phyloP scores from a whole-genome alignment of 331 rosid genomes.

The Malus hybrid region DNA sequence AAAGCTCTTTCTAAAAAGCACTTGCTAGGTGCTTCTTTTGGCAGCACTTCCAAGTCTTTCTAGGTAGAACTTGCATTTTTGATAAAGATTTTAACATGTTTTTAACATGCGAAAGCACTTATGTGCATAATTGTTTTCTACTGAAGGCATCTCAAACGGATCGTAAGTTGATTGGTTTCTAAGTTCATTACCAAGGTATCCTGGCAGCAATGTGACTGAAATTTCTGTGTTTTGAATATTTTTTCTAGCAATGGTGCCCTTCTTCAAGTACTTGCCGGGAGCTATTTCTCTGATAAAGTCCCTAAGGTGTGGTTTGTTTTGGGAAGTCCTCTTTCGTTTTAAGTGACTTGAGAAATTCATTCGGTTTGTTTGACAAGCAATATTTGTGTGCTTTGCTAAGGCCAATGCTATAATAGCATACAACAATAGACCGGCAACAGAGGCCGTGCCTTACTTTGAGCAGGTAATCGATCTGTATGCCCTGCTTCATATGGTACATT shows the following conservation, averaged over 20 bases:
- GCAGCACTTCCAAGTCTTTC: neutral
- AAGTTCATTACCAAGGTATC: neutral
- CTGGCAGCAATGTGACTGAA: constrained; percentile 2
- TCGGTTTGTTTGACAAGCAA: constrained; percentile 49
- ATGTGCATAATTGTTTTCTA: too few relatives aligned
- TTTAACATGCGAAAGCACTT: too few relatives aligned
- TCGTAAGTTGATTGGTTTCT: neutral
- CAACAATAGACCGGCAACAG: constrained; percentile 93
- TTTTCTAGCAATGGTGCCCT: constrained; percentile 81
- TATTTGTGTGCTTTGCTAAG: constrained; percentile 41
- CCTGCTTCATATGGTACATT: neutral
- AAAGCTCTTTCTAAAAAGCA: too few relatives aligned
- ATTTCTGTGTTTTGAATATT: neutral
- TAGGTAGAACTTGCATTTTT: too few relatives aligned
- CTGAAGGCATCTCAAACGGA: too few relatives aligned
- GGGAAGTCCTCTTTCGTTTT: neutral
- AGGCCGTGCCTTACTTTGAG: constrained; percentile 98
- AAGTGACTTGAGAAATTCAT: neutral
- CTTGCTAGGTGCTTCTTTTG: too few relatives aligned
- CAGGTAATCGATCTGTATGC: constrained; percentile 42
- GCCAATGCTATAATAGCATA: constrained; percentile 84
- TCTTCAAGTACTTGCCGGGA: constrained; percentile 75
- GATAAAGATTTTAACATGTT: too few relatives aligned
- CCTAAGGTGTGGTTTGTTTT: constrained; percentile 67
- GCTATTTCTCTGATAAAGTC: constrained; percentile 9